Percentiles rank a stretch among this genome's conserved stretches.
Conservation (phyloP, 331 rosid genomes). For the Quercus phellos region DNA sequence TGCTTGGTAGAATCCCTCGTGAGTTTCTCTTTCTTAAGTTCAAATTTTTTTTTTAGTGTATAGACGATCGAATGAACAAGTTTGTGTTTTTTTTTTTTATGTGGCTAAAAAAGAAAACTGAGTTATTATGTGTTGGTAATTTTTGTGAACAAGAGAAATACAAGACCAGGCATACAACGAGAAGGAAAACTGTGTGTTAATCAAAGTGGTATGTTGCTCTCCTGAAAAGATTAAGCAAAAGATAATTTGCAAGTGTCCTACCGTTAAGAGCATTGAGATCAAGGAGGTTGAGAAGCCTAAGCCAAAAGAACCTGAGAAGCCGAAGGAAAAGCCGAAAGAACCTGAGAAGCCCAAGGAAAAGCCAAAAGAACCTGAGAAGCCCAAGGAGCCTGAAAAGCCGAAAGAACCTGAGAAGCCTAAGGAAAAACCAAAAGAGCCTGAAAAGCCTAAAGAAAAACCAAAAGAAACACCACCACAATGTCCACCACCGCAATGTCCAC, state of each 20-base stretch:
- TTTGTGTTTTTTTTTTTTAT: too few relatives aligned
- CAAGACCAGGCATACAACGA: conserved; percentile 61
- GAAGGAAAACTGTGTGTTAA: conserved; percentile 46
- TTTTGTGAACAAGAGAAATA: conserved; percentile 68
- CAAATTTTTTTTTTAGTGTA: not conserved
- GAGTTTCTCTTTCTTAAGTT: conserved; percentile 21
- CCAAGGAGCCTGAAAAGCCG: rapidly evolving
- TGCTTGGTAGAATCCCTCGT: conserved; percentile 66
- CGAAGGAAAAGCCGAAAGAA: too few relatives aligned
- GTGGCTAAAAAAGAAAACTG: conserved; percentile 12
- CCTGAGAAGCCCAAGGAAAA: too few relatives aligned
- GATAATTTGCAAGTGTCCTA: conserved; percentile 49
- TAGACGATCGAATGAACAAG: not conserved
- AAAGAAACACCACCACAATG: not conserved
- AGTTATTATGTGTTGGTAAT: conserved; percentile 13
- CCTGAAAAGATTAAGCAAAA: conserved; percentile 75
- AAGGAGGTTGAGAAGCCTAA: conserved; percentile 17
- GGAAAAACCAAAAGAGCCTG: too few relatives aligned
- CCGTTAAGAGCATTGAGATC: conserved; percentile 56
- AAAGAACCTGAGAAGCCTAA: too few relatives aligned
- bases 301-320: too few relatives aligned
- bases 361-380: too few relatives aligned
- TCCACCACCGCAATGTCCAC: not conserved
- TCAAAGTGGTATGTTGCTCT: conserved; percentile 64
- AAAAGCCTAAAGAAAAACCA: too few relatives aligned